Evolutionary conservation across 2,329 filamentous ascomycete species (phyloP), one percentile per base, ranked within the genome.

Genomic region (Cladophialophora yegresii): DNA sequence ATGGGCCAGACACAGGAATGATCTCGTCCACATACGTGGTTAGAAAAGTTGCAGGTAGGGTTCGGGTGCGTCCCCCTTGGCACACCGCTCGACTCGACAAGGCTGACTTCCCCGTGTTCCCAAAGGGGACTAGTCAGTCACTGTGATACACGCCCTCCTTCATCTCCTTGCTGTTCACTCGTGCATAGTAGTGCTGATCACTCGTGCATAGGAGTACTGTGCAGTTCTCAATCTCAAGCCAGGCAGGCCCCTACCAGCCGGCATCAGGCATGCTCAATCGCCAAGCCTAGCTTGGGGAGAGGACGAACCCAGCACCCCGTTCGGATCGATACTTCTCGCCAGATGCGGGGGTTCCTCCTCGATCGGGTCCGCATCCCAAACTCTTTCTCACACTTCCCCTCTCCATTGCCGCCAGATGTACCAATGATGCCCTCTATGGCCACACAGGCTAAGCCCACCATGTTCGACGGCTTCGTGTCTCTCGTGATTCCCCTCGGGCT

Each of bases 391-490:
- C 32, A 43, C 36, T 43, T 43, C 36, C 36, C 36, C 36, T 43
- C 36, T 43, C 36, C 16, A 16, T 43, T 2, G 36, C 16, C 16
- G 36, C 5, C 7, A n/a, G 5, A 43, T 43, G 36, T 43, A 43
- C 36, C 36, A 43, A 43, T 43, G 36, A 43, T 7, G 36, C 4
- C 36, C 13, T 40, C 13, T n/a, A n/a, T n/a, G 26, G 12, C 16
- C 36, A 16, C 36, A 40, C 36, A 40, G 13, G 36, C 36, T 5
- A 16, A 40, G 16, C 12, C 36, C 36, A n/a, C 36, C 13, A 13
- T 40, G 36, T 40, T 16, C 79, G 57, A 30, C 20, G 45, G 43
- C 32, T 20, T 58, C 40, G 16, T 47, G 4, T 13, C 45, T 2
- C 10, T 26, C 23, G 22, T 13, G 10, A 26, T 22, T 12, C 47